Evolutionary conservation across 441 rosid species (phyloP), one percentile per base, ranked within the genome.

Genomic region (Capsella rubella): DNA sequence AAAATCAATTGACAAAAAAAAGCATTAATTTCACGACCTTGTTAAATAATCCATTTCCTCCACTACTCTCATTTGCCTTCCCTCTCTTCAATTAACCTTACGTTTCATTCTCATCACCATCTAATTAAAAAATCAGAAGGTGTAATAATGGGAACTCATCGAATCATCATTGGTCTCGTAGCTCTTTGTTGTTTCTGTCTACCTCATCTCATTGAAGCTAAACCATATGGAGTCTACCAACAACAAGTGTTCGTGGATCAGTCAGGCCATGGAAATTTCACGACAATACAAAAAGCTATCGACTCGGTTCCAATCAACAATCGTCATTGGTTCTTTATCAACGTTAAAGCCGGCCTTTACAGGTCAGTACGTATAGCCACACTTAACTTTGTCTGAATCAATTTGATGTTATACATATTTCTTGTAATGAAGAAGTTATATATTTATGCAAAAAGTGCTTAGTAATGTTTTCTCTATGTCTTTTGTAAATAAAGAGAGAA

Each of bases 281-380:
- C 89, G 27, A 84, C 68, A 7, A 76, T 90, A 45, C 97, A 94
- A 77, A 69, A 87, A 3, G 94, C 97, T n/a, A 87, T 94, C 3
- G 81, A 92, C 61, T 74, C 76, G 2, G 67, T 94, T 9, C 94
- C 97, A 21, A 18, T 15, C 4, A 53, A 84, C 4, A 94, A 94
- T 62, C 14, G 29, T 1, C 18, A 59, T 0, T 90, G 96, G 98
- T 50, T 91, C 78, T 79, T 84, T 58, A 89, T 94, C 74, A 40
- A 75, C 42, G 63, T 92, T 71, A 75, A 45, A 32, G 78, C 85
- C 12, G 97, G 95, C 7, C 68, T 64, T 5, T 94, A 92, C 71
- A 84, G 90, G 97, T 90, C 3, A 62, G 74, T 75, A 21, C 25
- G 13, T 29, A 60, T 29, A 59, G 4, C 5, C 13, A 47, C 57